Conservation (phyloP, 176 grass and related monocot species). For the Oryza rufipogon region DNA sequence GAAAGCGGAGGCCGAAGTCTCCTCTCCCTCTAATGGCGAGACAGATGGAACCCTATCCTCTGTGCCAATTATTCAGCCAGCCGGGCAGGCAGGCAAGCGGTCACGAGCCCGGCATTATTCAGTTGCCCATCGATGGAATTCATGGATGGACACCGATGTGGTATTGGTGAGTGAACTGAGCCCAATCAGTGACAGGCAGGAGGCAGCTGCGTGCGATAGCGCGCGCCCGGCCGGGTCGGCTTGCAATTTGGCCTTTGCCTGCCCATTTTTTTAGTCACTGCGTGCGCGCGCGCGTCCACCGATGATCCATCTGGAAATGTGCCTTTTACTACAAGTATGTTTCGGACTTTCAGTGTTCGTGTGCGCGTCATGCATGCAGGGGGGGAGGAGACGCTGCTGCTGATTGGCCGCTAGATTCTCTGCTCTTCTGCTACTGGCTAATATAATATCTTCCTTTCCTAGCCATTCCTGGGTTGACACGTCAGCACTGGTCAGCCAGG, state of each 20-base stretch:
- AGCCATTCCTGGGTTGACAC: background rate
- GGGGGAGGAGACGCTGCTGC: background rate
- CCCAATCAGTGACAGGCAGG: conserved; percentile 32
- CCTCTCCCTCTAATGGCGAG: conserved; percentile 43
- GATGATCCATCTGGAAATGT: conserved; percentile 35
- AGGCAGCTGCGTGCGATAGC: background rate
- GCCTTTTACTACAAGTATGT: conserved; percentile 11
- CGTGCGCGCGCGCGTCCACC: conserved; percentile 22
- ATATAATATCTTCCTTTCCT: background rate
- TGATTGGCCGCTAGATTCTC: background rate
- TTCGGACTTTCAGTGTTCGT: background rate
- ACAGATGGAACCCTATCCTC: conserved; percentile 62
- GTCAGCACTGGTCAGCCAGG: background rate
- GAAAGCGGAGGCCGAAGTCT: conserved; percentile 45
- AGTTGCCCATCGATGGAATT: background rate
- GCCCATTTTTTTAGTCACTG: background rate
- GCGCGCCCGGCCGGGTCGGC: background rate
- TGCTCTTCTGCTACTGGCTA: background rate
- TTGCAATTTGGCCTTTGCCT: too few species aligned
- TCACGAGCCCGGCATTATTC: conserved; percentile 55
- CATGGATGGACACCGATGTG: conserved; percentile 12
- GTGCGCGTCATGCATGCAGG: conserved; percentile 8
- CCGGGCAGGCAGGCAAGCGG: conserved; percentile 22
- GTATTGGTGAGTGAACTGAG: conserved; percentile 13
- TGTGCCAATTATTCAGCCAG: conserved; percentile 49